Base-by-base conservation (phyloP, 805 yeast species). In the Ogataea angusta region DNA sequence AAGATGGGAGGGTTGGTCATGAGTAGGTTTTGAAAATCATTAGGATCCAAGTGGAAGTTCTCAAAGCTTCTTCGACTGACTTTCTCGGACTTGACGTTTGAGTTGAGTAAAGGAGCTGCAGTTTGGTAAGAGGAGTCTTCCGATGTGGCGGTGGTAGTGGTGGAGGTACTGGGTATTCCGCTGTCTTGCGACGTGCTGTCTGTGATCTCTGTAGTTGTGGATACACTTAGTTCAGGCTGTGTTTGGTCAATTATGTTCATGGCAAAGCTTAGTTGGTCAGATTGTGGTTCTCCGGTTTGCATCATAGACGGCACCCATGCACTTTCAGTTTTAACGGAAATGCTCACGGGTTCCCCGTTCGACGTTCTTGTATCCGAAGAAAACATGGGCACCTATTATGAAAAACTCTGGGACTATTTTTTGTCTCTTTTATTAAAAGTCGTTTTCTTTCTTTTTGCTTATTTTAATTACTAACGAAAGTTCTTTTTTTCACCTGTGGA, bases 1-100 rank as follows among this genome's bases (percentile, higher is more conserved):
- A 62, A 45, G 4, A 64, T 35, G 3, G 69, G 69, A 2, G 69
- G 69, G 36, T 64, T 64, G 13, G 64, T 62, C 17, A 62, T 36
- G 15, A 63, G 46, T 34, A 64, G 62, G 34, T 56, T 63, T 36
- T 64, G 68, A 27, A 63, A 54, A 44, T 63, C 67, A 23, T 61
- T 59, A 3, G 66, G 65, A 19, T 62, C 66, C 15, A 62, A 40
- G 46, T 62, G 63, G 29, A 62, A 56, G 32, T 54, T 59, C 16
- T 60, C 62, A 21, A 53, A 41, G 21, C 29, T 40, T 27, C 17
- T 26, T 21, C 38, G 30, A 4, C 23, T n/a, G 3, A 18, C 13
- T 6, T 14, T 1, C 47, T 42, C 41, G 3, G 7, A 12, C 26
- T 37, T 34, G 13, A 27, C 9, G 12, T 14, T 21, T 9, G 22